These are phyloP conservation scores for Globisporangium sylvaticum DNA, from an alignment of 352 stramenopile genomes.

Conservation along the genomic window DNA sequence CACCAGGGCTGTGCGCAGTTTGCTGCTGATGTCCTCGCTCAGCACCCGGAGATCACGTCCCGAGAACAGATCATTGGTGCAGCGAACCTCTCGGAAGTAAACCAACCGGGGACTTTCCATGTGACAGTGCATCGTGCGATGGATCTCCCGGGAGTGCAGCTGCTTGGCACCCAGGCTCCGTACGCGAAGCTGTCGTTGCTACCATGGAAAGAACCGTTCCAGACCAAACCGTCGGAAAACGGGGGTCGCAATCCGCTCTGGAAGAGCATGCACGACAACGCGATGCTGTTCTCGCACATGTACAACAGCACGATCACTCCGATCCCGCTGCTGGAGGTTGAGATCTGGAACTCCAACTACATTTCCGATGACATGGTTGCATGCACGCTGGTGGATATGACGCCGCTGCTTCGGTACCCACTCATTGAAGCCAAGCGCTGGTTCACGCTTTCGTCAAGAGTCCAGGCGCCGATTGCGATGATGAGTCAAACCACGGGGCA, in stretches of 20 bases:
- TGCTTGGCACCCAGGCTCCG: constrained; percentile 60
- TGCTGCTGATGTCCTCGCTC: constrained; percentile 57
- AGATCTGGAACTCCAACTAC: constrained; percentile 87
- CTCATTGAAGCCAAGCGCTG: constrained; percentile 69
- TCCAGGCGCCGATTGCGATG: constrained; percentile 30
- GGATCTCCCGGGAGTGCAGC: constrained; percentile 59
- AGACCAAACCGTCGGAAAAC: constrained; percentile 74
- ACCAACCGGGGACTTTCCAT: constrained; percentile 71
- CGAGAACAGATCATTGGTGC: constrained; percentile 45
- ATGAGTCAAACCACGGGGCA: constrained; percentile 45
- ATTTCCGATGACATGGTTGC: constrained; percentile 77
- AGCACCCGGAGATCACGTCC: constrained; percentile 52
- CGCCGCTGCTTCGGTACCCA: constrained; percentile 68
- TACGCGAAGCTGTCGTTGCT: constrained; percentile 76
- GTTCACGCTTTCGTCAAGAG: constrained; percentile 74
- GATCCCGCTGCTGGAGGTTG: constrained; percentile 77
- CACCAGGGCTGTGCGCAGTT: constrained; percentile 77
- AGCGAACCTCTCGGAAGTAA: constrained; percentile 48
- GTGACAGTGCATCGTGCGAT: constrained; percentile 71
- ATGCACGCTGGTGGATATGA: constrained; percentile 78
- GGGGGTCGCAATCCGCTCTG: constrained; percentile 73
- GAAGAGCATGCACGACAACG: constrained; percentile 69
- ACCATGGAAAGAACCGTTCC: constrained; percentile 81
- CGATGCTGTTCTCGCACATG: constrained; percentile 84
- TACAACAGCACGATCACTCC: constrained; percentile 88